Evolutionary conservation across 1,284 basidiomycete species (phyloP), one percentile per base, ranked within the genome.

Genomic region (Ceratobasidium sp.): DNA sequence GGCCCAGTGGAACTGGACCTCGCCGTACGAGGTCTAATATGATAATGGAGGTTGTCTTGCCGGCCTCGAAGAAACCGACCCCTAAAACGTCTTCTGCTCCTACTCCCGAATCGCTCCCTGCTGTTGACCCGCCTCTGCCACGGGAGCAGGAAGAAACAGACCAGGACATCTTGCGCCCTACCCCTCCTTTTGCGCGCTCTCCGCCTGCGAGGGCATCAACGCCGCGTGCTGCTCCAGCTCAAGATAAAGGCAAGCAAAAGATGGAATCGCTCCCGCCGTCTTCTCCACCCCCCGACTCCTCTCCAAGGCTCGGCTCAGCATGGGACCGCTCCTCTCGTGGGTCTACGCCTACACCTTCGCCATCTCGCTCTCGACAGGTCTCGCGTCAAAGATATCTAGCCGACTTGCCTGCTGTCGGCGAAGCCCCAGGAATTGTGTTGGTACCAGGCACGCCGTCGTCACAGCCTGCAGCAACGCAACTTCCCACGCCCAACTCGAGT

Each of bases 21-120:
- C 51, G 51, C 41, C 66, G 37, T n/a, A 69, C 51, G 6, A 27
- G 53, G 53, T 56, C 66, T 9, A 54, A 58, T 34, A 16, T 69
- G 51, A 46, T 69, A 27, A 58, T 69, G 53, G 66, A 56, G 53
- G 66, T 69, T 39, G 64, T 68, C 19, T 58, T 69, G 39, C 66
- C 66, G n/a, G 66, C 66, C 37, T 69, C 66, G 2, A 69, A 69
- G 41, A 56, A 53, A 19, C 66, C 66, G 14, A 69, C 66, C 14
- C 66, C 66, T 37, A 69, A 69, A 49, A 39, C 66, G n/a, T 69
- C 66, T 14, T 69, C 66, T 16, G 66, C 24, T 6, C 66, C 37
- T 2, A 62, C 59, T 46, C 29, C 66, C 27, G 56, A 34, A 1
- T 53, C 66, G 11, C 19, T 58, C 4, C 29, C 59, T 46, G 59